Conservation (phyloP, 2,329 filamentous ascomycete genomes). For the Fusarium sp. region DNA sequence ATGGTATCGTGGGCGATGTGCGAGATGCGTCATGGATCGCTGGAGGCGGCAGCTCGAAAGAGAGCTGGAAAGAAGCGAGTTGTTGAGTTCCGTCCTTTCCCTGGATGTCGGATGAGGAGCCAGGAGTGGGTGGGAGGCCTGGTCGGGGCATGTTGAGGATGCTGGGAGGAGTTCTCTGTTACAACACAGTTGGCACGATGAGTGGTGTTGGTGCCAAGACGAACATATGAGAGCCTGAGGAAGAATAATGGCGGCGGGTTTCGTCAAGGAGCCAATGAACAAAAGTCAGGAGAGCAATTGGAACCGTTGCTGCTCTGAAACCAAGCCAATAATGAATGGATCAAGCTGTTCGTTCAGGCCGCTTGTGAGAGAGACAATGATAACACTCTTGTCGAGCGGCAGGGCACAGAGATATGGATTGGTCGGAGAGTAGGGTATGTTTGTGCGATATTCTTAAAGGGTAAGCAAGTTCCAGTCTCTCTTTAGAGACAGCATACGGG, state of each 20-base stretch:
- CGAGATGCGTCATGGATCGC: conserved; percentile 68
- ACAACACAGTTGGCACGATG: not conserved
- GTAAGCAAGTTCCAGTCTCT: conserved; percentile 25
- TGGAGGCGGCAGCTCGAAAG: conserved; percentile 81
- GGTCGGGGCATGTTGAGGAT: conserved; percentile 49
- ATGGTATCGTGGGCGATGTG: conserved; percentile 54
- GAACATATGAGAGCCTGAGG: not conserved
- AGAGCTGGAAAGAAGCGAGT: conserved; percentile 70
- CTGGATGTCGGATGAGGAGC: conserved; percentile 82
- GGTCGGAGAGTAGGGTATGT: conserved; percentile 5
- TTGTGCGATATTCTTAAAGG: conserved; percentile 13
- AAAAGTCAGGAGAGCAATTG: not conserved
- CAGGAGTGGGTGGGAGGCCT: conserved; percentile 75
- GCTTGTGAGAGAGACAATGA: not conserved
- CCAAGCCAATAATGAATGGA: not conserved
- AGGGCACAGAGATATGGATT: not conserved
- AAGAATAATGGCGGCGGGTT: not conserved
- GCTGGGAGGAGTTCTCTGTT: not conserved
- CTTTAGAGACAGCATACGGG: conserved; percentile 4
- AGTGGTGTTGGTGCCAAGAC: not conserved
- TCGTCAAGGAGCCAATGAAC: not conserved
- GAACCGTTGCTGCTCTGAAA: not conserved
- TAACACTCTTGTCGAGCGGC: not conserved
- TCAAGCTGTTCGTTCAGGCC: not conserved
- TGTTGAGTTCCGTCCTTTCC: conserved; percentile 74